Base-by-base conservation (phyloP, 371 early-diverging fungal genomes). In the Rhizopus arrhizus region DNA sequence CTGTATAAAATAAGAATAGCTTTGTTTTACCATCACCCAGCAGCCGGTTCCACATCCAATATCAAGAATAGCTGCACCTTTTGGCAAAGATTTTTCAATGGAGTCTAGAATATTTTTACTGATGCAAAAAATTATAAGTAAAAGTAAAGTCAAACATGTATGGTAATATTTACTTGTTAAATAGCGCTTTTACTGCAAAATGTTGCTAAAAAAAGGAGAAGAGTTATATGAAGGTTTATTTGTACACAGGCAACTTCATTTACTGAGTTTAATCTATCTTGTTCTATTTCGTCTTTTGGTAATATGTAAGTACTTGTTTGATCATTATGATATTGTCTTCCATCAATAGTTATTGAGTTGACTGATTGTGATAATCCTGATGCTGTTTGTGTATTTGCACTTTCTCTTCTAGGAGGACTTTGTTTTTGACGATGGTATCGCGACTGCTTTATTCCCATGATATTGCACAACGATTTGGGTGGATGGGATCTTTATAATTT, bases 221-320 rank as follows among this genome's bases (percentile, higher is more conserved):
- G 41, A 28, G 11, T 48, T 15, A 36, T 4, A n/a, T 38, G 12
- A 38, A 15, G 40, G 48, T 28, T 22, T 15, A 59, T 12, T 5
- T 54, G 38, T 22, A 34, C 41, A 53, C 13, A 13, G 12, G 16
- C 41, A 5, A 12, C 13, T 41, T 15, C 11, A 16, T 45, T 42
- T 72, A 78, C 78, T 51, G 77, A 72, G 59, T 78, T 74, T 33
- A 81, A 62, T 61, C 81, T 70, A 53, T 81, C 78, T 64, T 76
- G 77, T 59, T 81, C 81, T 43, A 68, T 34, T 64, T 78, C 78
- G 60, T 81, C 81, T 41, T 73, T 71, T 42, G 81, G 81, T 54
- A 81, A 56, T 55, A 65, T 68, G 57, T 77, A 81, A 4, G 70
- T 56, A 16, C 67, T 65, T 11, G 58, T 55, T 28, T 71, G 72